These are phyloP conservation scores for Aspergillus pseudotamarii DNA, from an alignment of 2,329 filamentous ascomycete species.

Conservation along the genomic window DNA sequence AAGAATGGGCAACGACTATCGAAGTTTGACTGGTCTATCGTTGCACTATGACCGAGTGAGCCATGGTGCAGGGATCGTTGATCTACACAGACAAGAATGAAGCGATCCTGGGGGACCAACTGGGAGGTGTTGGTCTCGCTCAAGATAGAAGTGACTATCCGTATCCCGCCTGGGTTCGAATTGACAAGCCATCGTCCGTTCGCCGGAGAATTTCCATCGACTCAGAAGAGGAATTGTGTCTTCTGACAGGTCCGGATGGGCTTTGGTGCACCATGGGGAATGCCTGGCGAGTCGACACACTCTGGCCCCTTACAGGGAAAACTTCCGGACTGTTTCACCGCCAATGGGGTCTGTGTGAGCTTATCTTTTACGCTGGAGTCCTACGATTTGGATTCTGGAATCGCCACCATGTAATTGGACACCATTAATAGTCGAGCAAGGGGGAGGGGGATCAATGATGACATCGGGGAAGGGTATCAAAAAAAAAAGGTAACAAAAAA, in stretches of 20 bases:
- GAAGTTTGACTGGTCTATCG: neutral
- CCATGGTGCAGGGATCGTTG: conserved; percentile 3
- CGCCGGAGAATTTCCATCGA: neutral
- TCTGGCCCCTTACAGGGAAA: neutral
- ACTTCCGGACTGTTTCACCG: neutral
- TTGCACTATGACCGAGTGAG: neutral
- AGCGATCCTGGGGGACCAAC: neutral
- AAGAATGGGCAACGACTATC: neutral
- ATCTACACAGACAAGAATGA: neutral
- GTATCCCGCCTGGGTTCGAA: neutral
- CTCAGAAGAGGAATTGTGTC: neutral
- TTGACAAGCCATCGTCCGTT: neutral
- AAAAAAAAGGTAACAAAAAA: neutral
- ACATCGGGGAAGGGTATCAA: neutral
- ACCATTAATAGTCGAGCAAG: neutral
- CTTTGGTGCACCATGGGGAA: neutral
- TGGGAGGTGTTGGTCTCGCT: neutral
- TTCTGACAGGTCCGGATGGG: neutral
- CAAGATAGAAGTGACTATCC: neutral
- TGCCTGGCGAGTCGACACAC: neutral
- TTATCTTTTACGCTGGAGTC: neutral
- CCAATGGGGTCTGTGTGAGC: neutral
- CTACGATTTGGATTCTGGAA: neutral
- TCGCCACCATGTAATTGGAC: neutral
- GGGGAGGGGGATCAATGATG: neutral